These are phyloP conservation scores for Chaetothyriales sp. DNA, from an alignment of 2,329 filamentous ascomycete genomes.

Conservation along the genomic window DNA sequence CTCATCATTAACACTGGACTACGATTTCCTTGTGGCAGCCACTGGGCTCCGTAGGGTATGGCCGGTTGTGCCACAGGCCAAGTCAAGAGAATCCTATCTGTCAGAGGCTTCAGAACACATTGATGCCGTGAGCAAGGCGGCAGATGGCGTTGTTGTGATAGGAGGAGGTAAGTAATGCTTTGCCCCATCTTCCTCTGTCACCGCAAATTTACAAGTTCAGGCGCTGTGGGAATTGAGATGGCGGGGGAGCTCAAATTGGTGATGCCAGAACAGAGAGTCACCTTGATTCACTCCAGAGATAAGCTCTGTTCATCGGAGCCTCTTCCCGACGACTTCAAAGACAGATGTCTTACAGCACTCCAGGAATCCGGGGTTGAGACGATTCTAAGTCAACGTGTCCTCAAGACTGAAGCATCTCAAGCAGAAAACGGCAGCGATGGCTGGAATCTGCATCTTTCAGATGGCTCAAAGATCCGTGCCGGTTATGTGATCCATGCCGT, in stretches of 20 bases:
- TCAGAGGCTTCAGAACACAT: slow-evolving; percentile 48
- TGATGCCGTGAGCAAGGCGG: slow-evolving; percentile 35
- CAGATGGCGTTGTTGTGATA: slow-evolving; percentile 52
- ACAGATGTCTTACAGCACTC: slow-evolving; percentile 43
- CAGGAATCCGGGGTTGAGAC: slow-evolving; percentile 49
- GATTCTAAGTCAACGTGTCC: slow-evolving; percentile 46
- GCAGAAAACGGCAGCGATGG: slow-evolving; percentile 18
- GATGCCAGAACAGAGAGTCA: slow-evolving; percentile 51
- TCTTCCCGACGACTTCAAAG: slow-evolving; percentile 54
- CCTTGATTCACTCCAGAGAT: slow-evolving; percentile 56
- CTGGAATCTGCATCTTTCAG: slow-evolving; percentile 43
- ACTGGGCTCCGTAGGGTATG: slow-evolving; percentile 55
- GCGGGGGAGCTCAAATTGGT: slow-evolving; percentile 59
- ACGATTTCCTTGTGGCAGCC: slow-evolving; percentile 63
- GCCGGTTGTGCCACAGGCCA: slow-evolving; percentile 56
- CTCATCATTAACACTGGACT: slow-evolving; percentile 28
- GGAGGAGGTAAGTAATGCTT: slow-evolving; percentile 42
- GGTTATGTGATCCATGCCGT: slow-evolving; percentile 57
- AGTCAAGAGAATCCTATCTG: slow-evolving; percentile 47
- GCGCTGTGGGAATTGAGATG: slow-evolving; percentile 67
- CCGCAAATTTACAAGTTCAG: slow-evolving; percentile 1
- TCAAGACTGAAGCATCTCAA: slow-evolving; percentile 24
- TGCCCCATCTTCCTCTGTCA: not conserved
- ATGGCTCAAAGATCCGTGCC: slow-evolving; percentile 44
- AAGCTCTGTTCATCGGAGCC: slow-evolving; percentile 59